phyloP scores from a whole-genome alignment of 2,329 filamentous ascomycete species.

The Talaromyces sp. region DNA sequence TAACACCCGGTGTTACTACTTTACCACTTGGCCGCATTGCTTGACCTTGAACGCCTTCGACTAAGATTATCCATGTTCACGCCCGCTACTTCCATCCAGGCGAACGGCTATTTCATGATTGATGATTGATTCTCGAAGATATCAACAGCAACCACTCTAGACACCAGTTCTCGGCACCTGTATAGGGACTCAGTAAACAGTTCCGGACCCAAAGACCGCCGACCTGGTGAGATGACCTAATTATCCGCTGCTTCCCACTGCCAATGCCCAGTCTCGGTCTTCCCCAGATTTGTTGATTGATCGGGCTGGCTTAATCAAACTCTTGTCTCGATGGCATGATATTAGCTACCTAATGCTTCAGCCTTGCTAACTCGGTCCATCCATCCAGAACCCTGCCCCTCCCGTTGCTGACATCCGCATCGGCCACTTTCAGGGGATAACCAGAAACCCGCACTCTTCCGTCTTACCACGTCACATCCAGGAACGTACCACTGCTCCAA shows the following conservation, averaged over 20 bases:
- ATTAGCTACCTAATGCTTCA: background rate
- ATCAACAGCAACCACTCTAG: background rate
- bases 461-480: slow-evolving; percentile 4
- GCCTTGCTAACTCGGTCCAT: slow-evolving; percentile 2
- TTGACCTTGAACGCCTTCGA: background rate
- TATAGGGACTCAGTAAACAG: slow-evolving; percentile 5
- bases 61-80: background rate
- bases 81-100: background rate
- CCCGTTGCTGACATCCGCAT: slow-evolving; percentile 1
- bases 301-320: background rate
- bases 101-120: background rate
- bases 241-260: background rate
- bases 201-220: slow-evolving; percentile 11
- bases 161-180: background rate
- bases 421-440: slow-evolving; percentile 6
- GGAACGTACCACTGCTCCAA: background rate
- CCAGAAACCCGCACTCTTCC: slow-evolving; percentile 1
- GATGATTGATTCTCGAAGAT: background rate
- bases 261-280: background rate
- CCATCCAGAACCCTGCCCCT: background rate
- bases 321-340: background rate
- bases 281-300: background rate
- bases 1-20: background rate
- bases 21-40: background rate
- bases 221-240: slow-evolving; percentile 17